phyloP scores from a whole-genome alignment of 345 rosid species.

The Salix viminalis region DNA sequence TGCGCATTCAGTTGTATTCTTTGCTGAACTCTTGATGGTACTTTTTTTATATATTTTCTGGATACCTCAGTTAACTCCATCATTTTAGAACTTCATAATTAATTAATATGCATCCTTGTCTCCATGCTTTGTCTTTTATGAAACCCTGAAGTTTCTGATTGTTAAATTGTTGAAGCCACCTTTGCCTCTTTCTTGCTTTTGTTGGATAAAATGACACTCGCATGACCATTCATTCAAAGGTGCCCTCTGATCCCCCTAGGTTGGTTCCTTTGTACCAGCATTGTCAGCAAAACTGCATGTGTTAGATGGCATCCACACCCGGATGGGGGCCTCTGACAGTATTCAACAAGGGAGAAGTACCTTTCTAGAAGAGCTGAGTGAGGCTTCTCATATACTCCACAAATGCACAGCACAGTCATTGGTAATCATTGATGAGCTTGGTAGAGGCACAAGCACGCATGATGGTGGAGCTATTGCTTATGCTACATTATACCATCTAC shows the following conservation, averaged over 20 bases:
- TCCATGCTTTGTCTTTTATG: no score
- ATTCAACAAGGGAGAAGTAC: constrained; percentile 93
- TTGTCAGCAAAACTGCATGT: constrained; percentile 68
- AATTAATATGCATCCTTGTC: no score
- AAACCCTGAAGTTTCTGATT: no score
- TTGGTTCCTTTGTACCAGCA: constrained; percentile 97
- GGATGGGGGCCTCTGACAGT: constrained; percentile 96
- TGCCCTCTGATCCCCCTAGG: constrained; percentile 47
- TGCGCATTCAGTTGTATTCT: background rate
- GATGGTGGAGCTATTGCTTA: constrained; percentile 93
- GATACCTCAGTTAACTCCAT: background rate
- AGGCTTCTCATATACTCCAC: constrained; percentile 66
- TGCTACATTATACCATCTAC: constrained; percentile 74
- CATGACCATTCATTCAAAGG: constrained; percentile 9
- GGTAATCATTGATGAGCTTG: constrained; percentile 91
- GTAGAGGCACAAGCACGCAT: constrained; percentile 93
- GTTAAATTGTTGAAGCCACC: no score
- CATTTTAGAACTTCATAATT: background rate
- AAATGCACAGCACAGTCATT: constrained; percentile 67
- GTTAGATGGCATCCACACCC: constrained; percentile 75
- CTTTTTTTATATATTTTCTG: no score
- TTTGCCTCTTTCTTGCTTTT: background rate
- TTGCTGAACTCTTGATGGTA: background rate
- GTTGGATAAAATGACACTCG: constrained; percentile 3
- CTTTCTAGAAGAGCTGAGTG: constrained; percentile 86